phyloP scores from a whole-genome alignment of 2,329 filamentous ascomycete genomes.

The Apiospora rasikravindrae region DNA sequence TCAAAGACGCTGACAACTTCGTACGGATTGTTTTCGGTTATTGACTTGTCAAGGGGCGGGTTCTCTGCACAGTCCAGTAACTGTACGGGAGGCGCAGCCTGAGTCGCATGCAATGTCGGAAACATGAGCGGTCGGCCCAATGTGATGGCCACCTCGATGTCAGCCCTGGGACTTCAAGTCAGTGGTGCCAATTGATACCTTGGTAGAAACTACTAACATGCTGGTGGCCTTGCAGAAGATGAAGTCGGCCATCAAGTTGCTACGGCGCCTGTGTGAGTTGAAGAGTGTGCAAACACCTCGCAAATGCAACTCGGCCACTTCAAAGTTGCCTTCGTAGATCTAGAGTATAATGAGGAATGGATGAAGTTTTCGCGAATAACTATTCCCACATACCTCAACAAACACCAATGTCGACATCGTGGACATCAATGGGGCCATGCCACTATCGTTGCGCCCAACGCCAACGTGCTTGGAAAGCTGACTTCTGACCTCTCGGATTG shows the following conservation, averaged over 20 bases:
- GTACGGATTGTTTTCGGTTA: neutral
- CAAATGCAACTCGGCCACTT: conserved; percentile 15
- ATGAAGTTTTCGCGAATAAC: too few species aligned
- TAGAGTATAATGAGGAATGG: neutral
- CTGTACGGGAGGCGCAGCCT: neutral
- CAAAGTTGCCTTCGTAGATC: conserved; percentile 21
- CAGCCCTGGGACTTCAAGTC: neutral
- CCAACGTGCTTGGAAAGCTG: neutral
- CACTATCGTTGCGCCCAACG: neutral
- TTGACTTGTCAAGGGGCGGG: neutral
- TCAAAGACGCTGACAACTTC: neutral
- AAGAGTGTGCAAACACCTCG: conserved; percentile 11
- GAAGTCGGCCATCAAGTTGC: conserved; percentile 15
- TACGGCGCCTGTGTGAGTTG: neutral
- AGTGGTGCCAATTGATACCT: neutral
- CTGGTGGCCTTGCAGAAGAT: conserved; percentile 14
- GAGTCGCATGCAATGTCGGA: neutral
- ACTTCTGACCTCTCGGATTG: conserved; percentile 21
- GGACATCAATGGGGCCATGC: conserved; percentile 20
- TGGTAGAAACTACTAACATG: neutral
- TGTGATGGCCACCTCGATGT: conserved; percentile 12
- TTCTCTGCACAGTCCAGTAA: neutral
- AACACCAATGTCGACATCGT: conserved; percentile 24
- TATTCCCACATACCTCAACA: conserved; percentile 19
- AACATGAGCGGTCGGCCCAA: neutral